A percentile compares a stretch with the other conserved stretches of the same genome.
These are phyloP conservation scores for Apium graveolens DNA, from an alignment of 129 eudicot genomes.

Conservation along the genomic window DNA sequence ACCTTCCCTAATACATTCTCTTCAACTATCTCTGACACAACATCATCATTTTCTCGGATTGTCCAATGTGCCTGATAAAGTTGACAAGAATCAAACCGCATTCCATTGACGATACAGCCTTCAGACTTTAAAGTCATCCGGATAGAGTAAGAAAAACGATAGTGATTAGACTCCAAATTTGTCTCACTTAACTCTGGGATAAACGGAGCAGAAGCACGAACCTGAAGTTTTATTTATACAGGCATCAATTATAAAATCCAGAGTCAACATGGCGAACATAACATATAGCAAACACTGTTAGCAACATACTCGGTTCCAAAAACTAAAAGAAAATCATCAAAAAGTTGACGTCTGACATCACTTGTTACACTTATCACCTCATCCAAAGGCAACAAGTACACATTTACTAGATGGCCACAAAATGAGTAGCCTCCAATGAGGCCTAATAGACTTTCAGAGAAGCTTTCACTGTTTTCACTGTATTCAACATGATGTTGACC, in stretches of 20 bases:
- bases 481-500: constrained; percentile 46
- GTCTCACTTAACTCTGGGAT: constrained; percentile 59
- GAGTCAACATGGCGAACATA: neutral
- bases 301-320: constrained; percentile 34
- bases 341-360: constrained; percentile 15
- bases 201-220: constrained; percentile 81
- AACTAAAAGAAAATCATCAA: neutral
- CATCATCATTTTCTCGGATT: constrained; percentile 44
- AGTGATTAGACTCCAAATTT: constrained; percentile 18
- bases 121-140: constrained; percentile 71
- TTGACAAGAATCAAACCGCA: constrained; percentile 58
- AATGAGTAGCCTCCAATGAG: constrained; percentile 79
- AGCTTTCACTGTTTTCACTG: constrained; percentile 12
- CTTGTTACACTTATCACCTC: constrained; percentile 25
- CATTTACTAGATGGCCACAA: constrained; percentile 48
- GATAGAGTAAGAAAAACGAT: constrained; percentile 64
- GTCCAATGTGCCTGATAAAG: constrained; percentile 72
- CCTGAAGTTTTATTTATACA: too few relatives aligned
- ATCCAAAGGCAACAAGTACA: constrained; percentile 52
- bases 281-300: neutral
- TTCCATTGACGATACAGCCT: constrained; percentile 53
- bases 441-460: constrained; percentile 31
- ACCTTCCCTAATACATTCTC: constrained; percentile 91
- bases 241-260: neutral
- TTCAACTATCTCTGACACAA: constrained; percentile 33